A percentile compares a stretch with the other conserved stretches of the same genome.
phyloP scores from a whole-genome alignment of 1,284 basidiomycete genomes.

The Pseudomicrostroma phylloplanum region DNA sequence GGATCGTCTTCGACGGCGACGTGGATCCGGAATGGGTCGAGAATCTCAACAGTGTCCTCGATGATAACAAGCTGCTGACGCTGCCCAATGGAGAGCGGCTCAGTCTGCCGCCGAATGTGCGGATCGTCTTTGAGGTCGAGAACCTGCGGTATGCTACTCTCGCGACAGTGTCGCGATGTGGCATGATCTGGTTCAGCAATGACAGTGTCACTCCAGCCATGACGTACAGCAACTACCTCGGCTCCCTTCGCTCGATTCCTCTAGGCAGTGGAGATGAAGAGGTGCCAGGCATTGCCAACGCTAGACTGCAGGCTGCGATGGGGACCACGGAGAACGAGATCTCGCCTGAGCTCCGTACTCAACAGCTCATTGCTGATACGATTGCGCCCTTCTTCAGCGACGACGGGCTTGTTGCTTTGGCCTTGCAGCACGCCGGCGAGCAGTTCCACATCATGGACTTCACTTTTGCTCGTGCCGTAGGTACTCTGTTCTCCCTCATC shows the following conservation, averaged over 20 bases:
- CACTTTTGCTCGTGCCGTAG: slow-evolving; percentile 80
- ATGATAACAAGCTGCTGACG: slow-evolving; percentile 97
- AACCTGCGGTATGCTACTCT: slow-evolving; percentile 93
- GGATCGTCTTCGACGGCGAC: slow-evolving; percentile 99
- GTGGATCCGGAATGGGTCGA: slow-evolving; percentile 99
- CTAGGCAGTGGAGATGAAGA: slow-evolving; percentile 85
- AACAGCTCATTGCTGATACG: slow-evolving; percentile 66
- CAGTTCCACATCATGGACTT: slow-evolving; percentile 99
- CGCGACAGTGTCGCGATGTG: slow-evolving; percentile 98
- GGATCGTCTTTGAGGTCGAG: slow-evolving; percentile 99
- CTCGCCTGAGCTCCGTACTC: slow-evolving; percentile 60
- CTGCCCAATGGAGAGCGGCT: slow-evolving; percentile 97
- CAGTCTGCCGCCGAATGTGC: slow-evolving; percentile 90
- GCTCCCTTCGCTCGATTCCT: slow-evolving; percentile 67
- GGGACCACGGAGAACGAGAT: slow-evolving; percentile 21
- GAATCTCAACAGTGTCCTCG: slow-evolving; percentile 88
- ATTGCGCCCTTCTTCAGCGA: slow-evolving; percentile 57
- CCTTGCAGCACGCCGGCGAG: slow-evolving; percentile 70
- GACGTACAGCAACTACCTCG: slow-evolving; percentile 85
- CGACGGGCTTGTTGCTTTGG: slow-evolving; percentile 64
- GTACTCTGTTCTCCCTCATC: slow-evolving; percentile 90
- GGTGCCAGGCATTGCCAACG: slow-evolving; percentile 53
- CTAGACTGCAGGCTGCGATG: slow-evolving; percentile 59
- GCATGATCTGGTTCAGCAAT: slow-evolving; percentile 99
- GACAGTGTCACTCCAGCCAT: slow-evolving; percentile 84